A percentile compares a stretch with the other conserved stretches of the same genome.
These are phyloP conservation scores for Anthracocystis panici-leucophaei DNA, from an alignment of 1,284 basidiomycete species.

Conservation along the genomic window DNA sequence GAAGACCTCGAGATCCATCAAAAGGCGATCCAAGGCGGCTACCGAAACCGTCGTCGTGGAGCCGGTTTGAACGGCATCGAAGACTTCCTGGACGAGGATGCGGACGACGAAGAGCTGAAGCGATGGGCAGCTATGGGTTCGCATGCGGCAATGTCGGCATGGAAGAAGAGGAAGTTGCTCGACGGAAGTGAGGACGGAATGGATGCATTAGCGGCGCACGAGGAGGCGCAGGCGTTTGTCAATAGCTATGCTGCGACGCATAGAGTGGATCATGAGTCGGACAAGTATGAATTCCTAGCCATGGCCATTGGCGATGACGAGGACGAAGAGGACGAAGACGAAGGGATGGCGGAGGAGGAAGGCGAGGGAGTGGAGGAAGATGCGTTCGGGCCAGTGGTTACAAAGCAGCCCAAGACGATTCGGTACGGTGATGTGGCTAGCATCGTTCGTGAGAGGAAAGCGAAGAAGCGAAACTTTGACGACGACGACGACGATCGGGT, in stretches of 20 bases:
- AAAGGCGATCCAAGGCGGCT: conserved; percentile 55
- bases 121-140: conserved; percentile 33
- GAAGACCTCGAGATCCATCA: conserved; percentile 59
- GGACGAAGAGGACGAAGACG: conserved; percentile 17
- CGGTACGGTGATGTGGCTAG: conserved; percentile 19
- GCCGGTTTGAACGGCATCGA: conserved; percentile 49
- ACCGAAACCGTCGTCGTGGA: conserved; percentile 47
- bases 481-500: conserved; percentile 28
- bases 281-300: conserved; percentile 57
- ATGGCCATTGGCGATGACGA: conserved; percentile 27
- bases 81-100: conserved; percentile 64
- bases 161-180: conserved; percentile 54
- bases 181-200: conserved; percentile 60
- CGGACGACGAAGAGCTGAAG: conserved; percentile 60
- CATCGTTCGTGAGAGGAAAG: conserved; percentile 23
- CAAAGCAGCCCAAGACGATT: conserved; percentile 28
- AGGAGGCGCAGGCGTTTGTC: conserved; percentile 62
- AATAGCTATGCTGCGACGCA: conserved; percentile 56
- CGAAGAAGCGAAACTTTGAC: conserved; percentile 14
- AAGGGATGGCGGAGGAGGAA: conserved; percentile 6
- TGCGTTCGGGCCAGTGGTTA: conserved; percentile 25
- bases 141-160: conserved; percentile 22
- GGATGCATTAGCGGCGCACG: conserved; percentile 51
- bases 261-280: conserved; percentile 37
- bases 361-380: conserved; percentile 29